Percentiles rank a stretch among this genome's conserved stretches.
These are phyloP conservation scores for Pseudopithomyces maydicus DNA, from an alignment of 2,329 filamentous ascomycete genomes.

Conservation along the genomic window DNA sequence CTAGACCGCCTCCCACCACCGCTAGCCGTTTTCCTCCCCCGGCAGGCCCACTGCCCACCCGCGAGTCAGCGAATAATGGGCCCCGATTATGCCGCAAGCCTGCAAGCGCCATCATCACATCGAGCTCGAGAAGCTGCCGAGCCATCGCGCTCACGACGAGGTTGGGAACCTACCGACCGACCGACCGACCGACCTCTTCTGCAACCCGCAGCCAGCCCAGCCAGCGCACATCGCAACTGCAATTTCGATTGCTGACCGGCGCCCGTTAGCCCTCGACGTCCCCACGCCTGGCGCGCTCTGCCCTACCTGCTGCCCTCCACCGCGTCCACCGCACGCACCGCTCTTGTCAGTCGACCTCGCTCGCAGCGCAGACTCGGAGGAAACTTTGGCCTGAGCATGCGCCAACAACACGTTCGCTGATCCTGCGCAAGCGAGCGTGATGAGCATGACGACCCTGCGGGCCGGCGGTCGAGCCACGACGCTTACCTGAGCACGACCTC, in stretches of 20 bases:
- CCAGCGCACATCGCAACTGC: constrained; percentile 30
- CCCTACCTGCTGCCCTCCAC: too few species aligned
- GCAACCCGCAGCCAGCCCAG: constrained; percentile 34
- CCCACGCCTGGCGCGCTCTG: constrained; percentile 19
- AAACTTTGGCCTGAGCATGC: constrained; percentile 17
- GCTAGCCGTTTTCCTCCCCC: constrained; percentile 26
- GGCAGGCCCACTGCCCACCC: constrained; percentile 16
- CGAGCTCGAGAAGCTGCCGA: too few species aligned
- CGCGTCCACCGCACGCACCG: too few species aligned
- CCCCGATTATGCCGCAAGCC: constrained; percentile 20
- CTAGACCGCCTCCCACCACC: constrained; percentile 23
- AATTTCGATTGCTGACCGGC: constrained; percentile 16
- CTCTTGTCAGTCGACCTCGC: background rate
- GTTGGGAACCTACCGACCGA: constrained; percentile 8
- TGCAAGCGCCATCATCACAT: constrained; percentile 43
- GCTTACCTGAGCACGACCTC: constrained; percentile 10
- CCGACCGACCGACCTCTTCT: constrained; percentile 27
- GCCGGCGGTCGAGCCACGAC: constrained; percentile 16
- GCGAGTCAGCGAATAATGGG: constrained; percentile 38
- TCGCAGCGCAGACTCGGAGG: constrained; percentile 2
- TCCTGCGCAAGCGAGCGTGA: constrained; percentile 8
- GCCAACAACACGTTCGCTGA: constrained; percentile 9
- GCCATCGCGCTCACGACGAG: constrained; percentile 21
- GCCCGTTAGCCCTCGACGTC: constrained; percentile 4
- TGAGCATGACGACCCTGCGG: constrained; percentile 15